Base-by-base conservation (phyloP, 1,139 yeast species). In the Nematodospora anomalae region DNA sequence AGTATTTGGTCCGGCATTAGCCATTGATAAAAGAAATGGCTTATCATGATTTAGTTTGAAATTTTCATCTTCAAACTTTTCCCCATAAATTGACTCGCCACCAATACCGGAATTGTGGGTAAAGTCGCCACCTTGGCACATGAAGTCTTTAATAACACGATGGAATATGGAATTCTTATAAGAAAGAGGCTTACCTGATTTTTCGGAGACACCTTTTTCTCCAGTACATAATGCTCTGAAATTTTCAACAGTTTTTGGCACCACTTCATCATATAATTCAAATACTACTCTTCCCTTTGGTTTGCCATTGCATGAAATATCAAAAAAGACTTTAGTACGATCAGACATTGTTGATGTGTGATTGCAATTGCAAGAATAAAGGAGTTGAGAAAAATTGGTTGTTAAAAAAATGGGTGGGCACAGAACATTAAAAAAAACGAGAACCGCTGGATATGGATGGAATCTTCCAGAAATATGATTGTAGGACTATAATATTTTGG, bases 61-160 rank as follows among this genome's bases (percentile, higher is more conserved):
- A 62, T 83, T 84, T 64, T 92, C 98, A 58, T 92, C 98, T 56
- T 85, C 95, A 57, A 92, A 92, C 62, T 87, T 89, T 52, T 86
- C 96, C 11, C 97, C 97, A 58, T 90, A 92, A 49, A 89, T 90
- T 21, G 95, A 84, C 61, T 85, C 95, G 38, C 97, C 97, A 29
- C 97, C 97, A 25, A 92, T 85, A 21, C 97, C 97, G 49, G 84
- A 70, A 16, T 84, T 87, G 46, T 79, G 80, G 30, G 97, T 89
- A 68, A 90, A 90, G 57, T 92, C 98, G 53, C 98, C 98, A 59
- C 97, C 97, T 66, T 89, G 97, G 52, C 86, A 76, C 97, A 90
- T 90, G 58, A 89, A 89, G 35, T 78, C 79, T 58, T 85, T 84
- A 59, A 94, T 94, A 23, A 94, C 94, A 49, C 99, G 76, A 64